phyloP scores from a whole-genome alignment of 768 basidiomycete genomes.

The Calocera viscosa region DNA sequence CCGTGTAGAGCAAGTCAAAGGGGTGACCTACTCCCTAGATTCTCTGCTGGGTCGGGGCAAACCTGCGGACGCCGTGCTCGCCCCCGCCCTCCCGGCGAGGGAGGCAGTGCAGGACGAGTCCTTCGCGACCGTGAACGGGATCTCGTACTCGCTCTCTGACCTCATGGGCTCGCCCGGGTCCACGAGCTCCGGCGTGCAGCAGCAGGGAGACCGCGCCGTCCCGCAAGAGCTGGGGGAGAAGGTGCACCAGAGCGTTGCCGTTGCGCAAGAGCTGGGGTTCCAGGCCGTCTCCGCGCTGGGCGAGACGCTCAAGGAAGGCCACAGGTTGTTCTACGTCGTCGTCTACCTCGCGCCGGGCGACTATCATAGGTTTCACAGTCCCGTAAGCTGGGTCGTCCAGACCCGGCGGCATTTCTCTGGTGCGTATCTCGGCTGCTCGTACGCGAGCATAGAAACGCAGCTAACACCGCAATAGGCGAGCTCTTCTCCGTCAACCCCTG shows the following conservation, averaged over 20 bases:
- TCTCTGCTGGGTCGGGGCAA: slow-evolving; percentile 60
- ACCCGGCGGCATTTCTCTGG: slow-evolving; percentile 89
- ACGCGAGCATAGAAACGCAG: no score
- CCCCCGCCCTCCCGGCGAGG: slow-evolving; percentile 32
- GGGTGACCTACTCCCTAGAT: slow-evolving; percentile 90
- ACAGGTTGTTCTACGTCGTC: slow-evolving; percentile 82
- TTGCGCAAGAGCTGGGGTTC: slow-evolving; percentile 61
- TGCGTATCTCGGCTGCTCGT: slow-evolving; percentile 22
- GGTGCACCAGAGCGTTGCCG: slow-evolving; percentile 52
- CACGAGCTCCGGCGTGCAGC: no score
- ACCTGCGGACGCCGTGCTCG: slow-evolving; percentile 30
- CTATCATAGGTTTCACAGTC: slow-evolving; percentile 95
- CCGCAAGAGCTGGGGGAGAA: slow-evolving; percentile 38
- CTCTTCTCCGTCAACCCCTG: slow-evolving; percentile 93
- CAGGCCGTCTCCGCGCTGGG: slow-evolving; percentile 11
- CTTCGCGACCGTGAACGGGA: slow-evolving; percentile 94
- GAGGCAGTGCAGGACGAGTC: slow-evolving; percentile 67
- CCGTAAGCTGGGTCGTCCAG: slow-evolving; percentile 95
- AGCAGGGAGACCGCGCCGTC: slow-evolving; percentile 18
- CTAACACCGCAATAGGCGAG: slow-evolving; percentile 61
- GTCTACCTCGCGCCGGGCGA: slow-evolving; percentile 98
- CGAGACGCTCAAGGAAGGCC: slow-evolving; percentile 45
- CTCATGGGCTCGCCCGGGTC: slow-evolving; percentile 47
- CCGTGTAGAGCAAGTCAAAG: slow-evolving; percentile 92
- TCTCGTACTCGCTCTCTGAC: slow-evolving; percentile 85